Percentiles rank a stretch among this genome's conserved stretches.
phyloP scores from a whole-genome alignment of 2,329 filamentous ascomycete genomes.

The Dactylellina haptotyla region DNA sequence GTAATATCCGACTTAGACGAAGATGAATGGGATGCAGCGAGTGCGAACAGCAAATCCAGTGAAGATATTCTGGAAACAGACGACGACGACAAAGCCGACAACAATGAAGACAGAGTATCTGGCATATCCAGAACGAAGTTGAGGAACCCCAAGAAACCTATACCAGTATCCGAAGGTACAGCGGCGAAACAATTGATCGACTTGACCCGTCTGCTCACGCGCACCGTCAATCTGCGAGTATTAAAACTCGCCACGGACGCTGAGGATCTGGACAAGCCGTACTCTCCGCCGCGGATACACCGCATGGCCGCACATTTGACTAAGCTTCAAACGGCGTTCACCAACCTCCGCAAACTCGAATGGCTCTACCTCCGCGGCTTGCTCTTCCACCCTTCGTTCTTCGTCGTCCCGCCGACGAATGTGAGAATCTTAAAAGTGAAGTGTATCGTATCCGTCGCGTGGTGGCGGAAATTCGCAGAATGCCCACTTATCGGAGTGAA shows the following conservation, averaged over 20 bases:
- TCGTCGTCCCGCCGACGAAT: conserved; percentile 21
- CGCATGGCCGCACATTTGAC: conserved; percentile 6
- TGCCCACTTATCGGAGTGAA: conserved; percentile 8
- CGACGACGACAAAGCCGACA: no score
- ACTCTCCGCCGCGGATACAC: conserved; percentile 21
- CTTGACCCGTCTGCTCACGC: conserved; percentile 10
- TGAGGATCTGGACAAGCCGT: conserved; percentile 17
- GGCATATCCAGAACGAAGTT: not conserved
- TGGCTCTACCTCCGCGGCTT: conserved; percentile 32
- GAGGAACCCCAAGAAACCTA: not conserved
- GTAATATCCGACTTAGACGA: not conserved
- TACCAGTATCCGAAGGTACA: not conserved
- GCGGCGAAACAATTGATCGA: conserved; percentile 20
- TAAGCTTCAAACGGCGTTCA: conserved; percentile 19
- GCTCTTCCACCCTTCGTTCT: conserved; percentile 42
- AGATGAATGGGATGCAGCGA: not conserved
- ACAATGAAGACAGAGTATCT: no score
- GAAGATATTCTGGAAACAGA: no score
- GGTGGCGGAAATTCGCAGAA: conserved; percentile 29
- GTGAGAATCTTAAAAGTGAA: conserved; percentile 15
- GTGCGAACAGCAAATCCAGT: no score
- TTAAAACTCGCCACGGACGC: conserved; percentile 22
- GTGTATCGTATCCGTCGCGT: conserved; percentile 21
- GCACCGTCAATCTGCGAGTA: conserved; percentile 12
- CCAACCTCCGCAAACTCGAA: conserved; percentile 2